A percentile compares a stretch with the other conserved stretches of the same genome.
Conservation (phyloP, 805 yeast species). For the Metschnikowia henanensis region DNA sequence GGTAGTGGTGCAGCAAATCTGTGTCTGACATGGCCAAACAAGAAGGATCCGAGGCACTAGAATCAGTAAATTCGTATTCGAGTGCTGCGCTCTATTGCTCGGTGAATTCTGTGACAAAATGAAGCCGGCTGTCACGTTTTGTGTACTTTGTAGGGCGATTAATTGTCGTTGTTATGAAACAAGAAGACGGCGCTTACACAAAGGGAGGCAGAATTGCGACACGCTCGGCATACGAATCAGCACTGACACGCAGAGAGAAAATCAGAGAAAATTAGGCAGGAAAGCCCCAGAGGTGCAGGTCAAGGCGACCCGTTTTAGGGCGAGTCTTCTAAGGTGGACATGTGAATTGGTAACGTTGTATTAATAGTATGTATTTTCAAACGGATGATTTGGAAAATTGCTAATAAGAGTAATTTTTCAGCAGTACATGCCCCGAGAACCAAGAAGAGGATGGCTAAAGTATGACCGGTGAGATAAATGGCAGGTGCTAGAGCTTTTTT, state of each 20-base stretch:
- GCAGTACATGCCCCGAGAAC: too few relatives aligned
- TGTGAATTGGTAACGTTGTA: too few relatives aligned
- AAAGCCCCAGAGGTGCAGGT: neutral
- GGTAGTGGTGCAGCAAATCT: conserved; percentile 46
- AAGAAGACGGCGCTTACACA: conserved; percentile 1
- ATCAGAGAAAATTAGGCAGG: neutral
- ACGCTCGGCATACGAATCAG: neutral
- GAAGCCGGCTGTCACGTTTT: neutral
- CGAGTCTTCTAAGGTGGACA: too few relatives aligned
- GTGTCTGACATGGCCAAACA: conserved; percentile 16
- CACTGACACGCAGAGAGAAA: neutral
- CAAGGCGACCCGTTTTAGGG: neutral
- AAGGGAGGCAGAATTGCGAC: conserved; percentile 7
- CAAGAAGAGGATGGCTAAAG: too few relatives aligned
- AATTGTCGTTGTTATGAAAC: neutral
- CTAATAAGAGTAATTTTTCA: too few relatives aligned
- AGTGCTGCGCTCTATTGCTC: neutral
- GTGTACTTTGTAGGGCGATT: neutral
- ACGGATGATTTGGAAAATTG: too few relatives aligned
- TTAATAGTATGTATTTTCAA: too few relatives aligned
- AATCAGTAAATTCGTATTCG: neutral
- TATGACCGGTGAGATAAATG: too few relatives aligned
- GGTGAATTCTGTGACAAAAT: neutral
- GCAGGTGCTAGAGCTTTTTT: too few relatives aligned
- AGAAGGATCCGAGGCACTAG: neutral